A percentile compares a stretch with the other conserved stretches of the same genome.
Evolutionary conservation across 225 moss, liverwort and hornwort genomes (phyloP).

Genomic region (Anthoceros angustus): DNA sequence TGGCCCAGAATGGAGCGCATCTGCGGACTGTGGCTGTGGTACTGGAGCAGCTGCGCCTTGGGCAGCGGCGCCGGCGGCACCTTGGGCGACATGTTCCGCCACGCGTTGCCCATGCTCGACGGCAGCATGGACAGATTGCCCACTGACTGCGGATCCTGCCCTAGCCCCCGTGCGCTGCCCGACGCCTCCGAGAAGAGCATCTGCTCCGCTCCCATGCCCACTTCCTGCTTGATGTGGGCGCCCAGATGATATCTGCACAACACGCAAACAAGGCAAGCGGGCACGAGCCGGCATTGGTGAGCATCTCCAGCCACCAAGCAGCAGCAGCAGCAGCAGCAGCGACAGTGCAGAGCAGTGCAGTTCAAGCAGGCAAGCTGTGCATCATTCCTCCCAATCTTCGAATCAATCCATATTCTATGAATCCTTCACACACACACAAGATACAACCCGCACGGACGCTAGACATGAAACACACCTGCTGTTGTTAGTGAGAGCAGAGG

Average conservation of each 20-base stretch:
- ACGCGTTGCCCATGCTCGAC: constrained; percentile 54
- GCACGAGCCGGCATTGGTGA: too few relatives aligned
- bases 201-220: constrained; percentile 90
- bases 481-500: neutral
- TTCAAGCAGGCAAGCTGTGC: too few relatives aligned
- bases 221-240: constrained; percentile 69
- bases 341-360: too few relatives aligned
- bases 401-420: too few relatives aligned
- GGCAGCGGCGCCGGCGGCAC: constrained; percentile 65
- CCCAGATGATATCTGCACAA: constrained; percentile 70
- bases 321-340: too few relatives aligned
- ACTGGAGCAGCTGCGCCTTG: constrained; percentile 64
- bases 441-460: too few relatives aligned
- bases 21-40: constrained; percentile 50
- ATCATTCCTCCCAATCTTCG: too few relatives aligned
- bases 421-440: too few relatives aligned
- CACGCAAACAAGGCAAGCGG: too few relatives aligned
- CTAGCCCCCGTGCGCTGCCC: constrained; percentile 75
- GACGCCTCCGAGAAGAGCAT: constrained; percentile 85
- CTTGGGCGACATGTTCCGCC: constrained; percentile 75
- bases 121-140: constrained; percentile 67
- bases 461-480: neutral
- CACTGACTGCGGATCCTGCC: constrained; percentile 78
- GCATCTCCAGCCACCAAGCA: too few relatives aligned
- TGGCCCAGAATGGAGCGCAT: constrained; percentile 83